Evolutionary conservation across 768 basidiomycete genomes (phyloP).

Genomic region (Dioszegia crocea): DNA sequence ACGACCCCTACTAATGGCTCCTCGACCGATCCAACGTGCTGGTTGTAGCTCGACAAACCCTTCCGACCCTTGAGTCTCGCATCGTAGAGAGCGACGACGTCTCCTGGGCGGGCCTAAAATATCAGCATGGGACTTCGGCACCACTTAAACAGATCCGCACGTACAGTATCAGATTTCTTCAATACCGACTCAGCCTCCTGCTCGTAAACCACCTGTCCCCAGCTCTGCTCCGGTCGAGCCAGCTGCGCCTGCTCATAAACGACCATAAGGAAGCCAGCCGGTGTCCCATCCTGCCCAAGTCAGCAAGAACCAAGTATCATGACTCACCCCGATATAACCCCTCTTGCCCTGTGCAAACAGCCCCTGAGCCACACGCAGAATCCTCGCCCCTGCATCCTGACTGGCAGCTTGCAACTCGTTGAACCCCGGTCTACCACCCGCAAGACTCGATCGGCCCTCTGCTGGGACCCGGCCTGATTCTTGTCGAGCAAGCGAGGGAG

Average conservation of each 20-base stretch:
- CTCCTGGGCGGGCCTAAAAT: constrained; percentile 60
- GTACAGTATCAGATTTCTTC: constrained; percentile 63
- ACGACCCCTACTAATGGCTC: constrained; percentile 70
- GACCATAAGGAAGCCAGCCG: constrained; percentile 68
- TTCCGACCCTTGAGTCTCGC: constrained; percentile 77
- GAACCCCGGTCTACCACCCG: constrained; percentile 39
- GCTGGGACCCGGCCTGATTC: neutral
- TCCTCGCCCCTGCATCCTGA: constrained; percentile 68
- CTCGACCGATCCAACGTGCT: constrained; percentile 55
- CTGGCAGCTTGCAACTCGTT: constrained; percentile 70
- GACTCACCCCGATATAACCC: constrained; percentile 60
- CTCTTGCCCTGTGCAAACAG: constrained; percentile 73
- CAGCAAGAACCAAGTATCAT: neutral
- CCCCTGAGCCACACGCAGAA: constrained; percentile 65
- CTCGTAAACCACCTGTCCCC: constrained; percentile 69
- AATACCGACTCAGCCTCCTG: constrained; percentile 67
- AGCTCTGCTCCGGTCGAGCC: constrained; percentile 49
- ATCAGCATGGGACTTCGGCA: too few species aligned
- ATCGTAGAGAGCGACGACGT: constrained; percentile 69
- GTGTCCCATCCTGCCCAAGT: constrained; percentile 63
- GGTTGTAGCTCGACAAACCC: constrained; percentile 67
- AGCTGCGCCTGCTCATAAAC: constrained; percentile 60
- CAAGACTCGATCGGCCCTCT: constrained; percentile 1
- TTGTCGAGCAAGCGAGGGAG: neutral
- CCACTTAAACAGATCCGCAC: too few species aligned